These are phyloP conservation scores for Coemansia sp. DNA, from an alignment of 192 early-diverging fungal species.

Conservation along the genomic window DNA sequence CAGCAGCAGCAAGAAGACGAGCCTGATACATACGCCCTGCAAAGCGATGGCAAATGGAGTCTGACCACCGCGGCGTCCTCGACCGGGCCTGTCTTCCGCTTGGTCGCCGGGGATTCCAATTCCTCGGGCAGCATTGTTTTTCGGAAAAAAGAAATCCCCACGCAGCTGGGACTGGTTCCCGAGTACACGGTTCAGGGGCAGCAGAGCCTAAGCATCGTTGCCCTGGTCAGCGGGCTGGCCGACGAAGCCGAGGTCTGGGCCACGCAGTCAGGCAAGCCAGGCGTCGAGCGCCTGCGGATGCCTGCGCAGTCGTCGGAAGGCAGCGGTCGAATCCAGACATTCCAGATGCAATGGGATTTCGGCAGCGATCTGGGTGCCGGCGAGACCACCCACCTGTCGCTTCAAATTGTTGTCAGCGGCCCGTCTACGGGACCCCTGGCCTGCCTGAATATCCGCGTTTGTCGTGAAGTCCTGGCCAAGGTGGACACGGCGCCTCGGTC, in stretches of 20 bases:
- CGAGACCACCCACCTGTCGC: not conserved
- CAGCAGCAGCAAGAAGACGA: not conserved
- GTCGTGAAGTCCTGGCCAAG: not conserved
- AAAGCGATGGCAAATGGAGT: not conserved
- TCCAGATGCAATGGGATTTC: not conserved
- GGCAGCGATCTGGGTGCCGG: not conserved
- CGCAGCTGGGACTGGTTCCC: not conserved
- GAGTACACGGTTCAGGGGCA: not conserved
- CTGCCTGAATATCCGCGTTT: not conserved
- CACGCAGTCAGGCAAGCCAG: not conserved
- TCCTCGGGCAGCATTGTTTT: not conserved
- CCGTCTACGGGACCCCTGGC: not conserved
- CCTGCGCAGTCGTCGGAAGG: not conserved
- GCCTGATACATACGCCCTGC: not conserved
- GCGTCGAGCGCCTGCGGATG: slow-evolving; percentile 5
- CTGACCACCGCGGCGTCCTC: not conserved
- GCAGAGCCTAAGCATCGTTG: not conserved
- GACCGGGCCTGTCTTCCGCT: not conserved
- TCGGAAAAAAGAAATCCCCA: not conserved
- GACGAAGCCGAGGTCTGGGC: slow-evolving; percentile 4
- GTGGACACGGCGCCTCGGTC: not conserved
- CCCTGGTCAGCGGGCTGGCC: not conserved
- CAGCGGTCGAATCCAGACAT: not conserved
- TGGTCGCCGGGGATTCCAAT: not conserved
- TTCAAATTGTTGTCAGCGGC: slow-evolving; percentile 1